These are phyloP conservation scores for Camptophora hylomeconis DNA, from an alignment of 2,329 filamentous ascomycete species.

Conservation along the genomic window DNA sequence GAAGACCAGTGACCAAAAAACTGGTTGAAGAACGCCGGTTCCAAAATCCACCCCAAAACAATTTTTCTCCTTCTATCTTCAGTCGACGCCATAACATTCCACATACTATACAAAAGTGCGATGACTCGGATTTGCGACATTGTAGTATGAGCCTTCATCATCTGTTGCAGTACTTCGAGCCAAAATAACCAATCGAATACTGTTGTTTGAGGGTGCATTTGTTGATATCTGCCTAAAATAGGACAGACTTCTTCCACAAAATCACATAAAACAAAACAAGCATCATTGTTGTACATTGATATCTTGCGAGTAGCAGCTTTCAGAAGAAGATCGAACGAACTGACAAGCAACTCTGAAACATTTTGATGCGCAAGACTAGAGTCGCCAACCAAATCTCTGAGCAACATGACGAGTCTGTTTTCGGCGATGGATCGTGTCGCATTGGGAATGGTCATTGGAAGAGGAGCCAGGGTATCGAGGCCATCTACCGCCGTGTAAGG, in stretches of 20 bases:
- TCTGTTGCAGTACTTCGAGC: slow-evolving; percentile 65
- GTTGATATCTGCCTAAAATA: slow-evolving; percentile 49
- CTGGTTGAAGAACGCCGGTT: slow-evolving; percentile 60
- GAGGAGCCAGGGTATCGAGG: slow-evolving; percentile 53
- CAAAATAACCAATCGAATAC: slow-evolving; percentile 73
- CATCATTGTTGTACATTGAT: slow-evolving; percentile 67
- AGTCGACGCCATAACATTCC: slow-evolving; percentile 58
- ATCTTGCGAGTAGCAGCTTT: slow-evolving; percentile 63
- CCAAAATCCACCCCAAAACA: slow-evolving; percentile 63
- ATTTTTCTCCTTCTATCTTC: slow-evolving; percentile 54
- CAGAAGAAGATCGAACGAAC: slow-evolving; percentile 59
- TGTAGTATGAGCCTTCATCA: slow-evolving; percentile 73
- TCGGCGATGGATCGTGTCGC: slow-evolving; percentile 73
- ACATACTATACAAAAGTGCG: slow-evolving; percentile 67
- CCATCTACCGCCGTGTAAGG: slow-evolving; percentile 42
- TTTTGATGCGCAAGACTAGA: slow-evolving; percentile 38
- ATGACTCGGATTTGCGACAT: slow-evolving; percentile 80
- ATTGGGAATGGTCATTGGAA: slow-evolving; percentile 55
- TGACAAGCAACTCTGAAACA: slow-evolving; percentile 59
- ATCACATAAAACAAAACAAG: slow-evolving; percentile 83
- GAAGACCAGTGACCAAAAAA: slow-evolving; percentile 92
- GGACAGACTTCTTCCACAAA: slow-evolving; percentile 71
- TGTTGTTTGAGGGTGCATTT: slow-evolving; percentile 32
- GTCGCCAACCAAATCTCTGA: slow-evolving; percentile 66
- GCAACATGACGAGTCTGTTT: slow-evolving; percentile 68